Conservation (phyloP, 2,329 filamentous ascomycete genomes). For the Diatrype stigma region DNA sequence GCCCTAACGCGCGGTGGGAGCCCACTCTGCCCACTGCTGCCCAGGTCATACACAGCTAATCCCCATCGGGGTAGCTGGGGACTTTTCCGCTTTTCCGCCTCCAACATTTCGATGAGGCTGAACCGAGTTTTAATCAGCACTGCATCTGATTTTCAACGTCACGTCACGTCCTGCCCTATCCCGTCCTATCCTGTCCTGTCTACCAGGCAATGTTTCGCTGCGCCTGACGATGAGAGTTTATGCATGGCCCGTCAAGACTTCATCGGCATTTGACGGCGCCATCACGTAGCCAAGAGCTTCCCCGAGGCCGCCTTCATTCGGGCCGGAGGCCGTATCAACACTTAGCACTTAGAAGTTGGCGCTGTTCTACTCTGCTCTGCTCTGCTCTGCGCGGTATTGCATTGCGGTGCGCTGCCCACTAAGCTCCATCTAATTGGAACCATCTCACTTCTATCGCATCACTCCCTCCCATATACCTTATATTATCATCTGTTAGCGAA, state of each 20-base stretch:
- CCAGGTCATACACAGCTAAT: neutral
- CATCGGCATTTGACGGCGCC: neutral
- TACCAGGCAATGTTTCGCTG: neutral
- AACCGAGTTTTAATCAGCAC: slow-evolving; percentile 18
- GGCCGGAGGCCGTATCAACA: neutral
- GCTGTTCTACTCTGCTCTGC: neutral
- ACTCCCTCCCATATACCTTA: too few relatives aligned
- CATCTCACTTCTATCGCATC: neutral
- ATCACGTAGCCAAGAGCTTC: neutral
- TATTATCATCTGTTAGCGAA: neutral
- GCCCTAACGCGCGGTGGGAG: too few relatives aligned
- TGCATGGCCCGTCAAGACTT: neutral
- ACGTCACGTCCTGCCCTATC: too few relatives aligned
- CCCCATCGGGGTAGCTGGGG: neutral
- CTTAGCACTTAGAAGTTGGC: neutral
- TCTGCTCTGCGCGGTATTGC: too few relatives aligned
- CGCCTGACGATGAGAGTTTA: neutral
- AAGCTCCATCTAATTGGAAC: too few relatives aligned
- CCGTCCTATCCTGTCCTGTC: slow-evolving; percentile 12
- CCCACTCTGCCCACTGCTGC: too few relatives aligned
- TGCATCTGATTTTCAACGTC: slow-evolving; percentile 11
- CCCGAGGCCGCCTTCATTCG: neutral
- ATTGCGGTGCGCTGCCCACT: too few relatives aligned
- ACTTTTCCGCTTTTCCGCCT: slow-evolving; percentile 11
- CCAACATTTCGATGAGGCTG: slow-evolving; percentile 24